A percentile compares a stretch with the other conserved stretches of the same genome.
Conservation (phyloP, 208 protist genomes). For the Acanthamoeba castellanii region DNA sequence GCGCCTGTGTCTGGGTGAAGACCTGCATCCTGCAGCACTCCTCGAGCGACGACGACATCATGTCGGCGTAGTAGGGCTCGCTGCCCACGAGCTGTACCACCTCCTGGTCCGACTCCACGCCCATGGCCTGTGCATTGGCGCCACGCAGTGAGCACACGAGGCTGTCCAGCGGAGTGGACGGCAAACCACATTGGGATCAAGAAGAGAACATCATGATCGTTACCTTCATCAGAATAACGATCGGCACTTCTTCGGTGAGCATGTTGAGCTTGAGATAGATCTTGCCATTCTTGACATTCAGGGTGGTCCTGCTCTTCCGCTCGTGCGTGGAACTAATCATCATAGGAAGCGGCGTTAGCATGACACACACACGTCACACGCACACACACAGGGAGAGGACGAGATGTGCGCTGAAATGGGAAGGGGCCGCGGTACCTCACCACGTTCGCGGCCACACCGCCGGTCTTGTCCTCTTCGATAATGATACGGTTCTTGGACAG, state of each 20-base stretch:
- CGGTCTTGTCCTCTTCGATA: conserved; percentile 91
- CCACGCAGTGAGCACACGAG: too few relatives aligned
- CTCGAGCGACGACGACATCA: conserved; percentile 91
- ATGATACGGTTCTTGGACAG: conserved; percentile 99
- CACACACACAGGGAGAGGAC: not conserved
- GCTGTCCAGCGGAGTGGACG: too few relatives aligned
- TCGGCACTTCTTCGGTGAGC: conserved; percentile 98
- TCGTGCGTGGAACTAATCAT: conserved; percentile 87
- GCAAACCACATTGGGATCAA: too few relatives aligned
- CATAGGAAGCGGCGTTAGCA: not conserved
- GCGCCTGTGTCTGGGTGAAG: conserved; percentile 96
- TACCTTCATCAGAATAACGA: conserved; percentile 97
- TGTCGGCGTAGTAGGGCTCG: conserved; percentile 91
- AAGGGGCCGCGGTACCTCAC: conserved; percentile 28
- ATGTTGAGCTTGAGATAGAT: conserved; percentile 98
- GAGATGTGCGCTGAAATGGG: conserved; percentile 61
- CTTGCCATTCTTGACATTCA: conserved; percentile 95
- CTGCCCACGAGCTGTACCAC: conserved; percentile 98
- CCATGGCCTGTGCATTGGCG: conserved; percentile 92
- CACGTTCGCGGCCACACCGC: conserved; percentile 82
- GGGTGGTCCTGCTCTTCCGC: conserved; percentile 95
- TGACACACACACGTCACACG: not conserved
- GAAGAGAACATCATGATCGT: not conserved
- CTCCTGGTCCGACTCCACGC: conserved; percentile 98
- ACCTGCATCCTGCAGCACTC: conserved; percentile 90